Evolutionary conservation across 768 basidiomycete genomes (phyloP), one percentile per base, ranked within the genome.

Genomic region (Leucosporidium yakuticum): DNA sequence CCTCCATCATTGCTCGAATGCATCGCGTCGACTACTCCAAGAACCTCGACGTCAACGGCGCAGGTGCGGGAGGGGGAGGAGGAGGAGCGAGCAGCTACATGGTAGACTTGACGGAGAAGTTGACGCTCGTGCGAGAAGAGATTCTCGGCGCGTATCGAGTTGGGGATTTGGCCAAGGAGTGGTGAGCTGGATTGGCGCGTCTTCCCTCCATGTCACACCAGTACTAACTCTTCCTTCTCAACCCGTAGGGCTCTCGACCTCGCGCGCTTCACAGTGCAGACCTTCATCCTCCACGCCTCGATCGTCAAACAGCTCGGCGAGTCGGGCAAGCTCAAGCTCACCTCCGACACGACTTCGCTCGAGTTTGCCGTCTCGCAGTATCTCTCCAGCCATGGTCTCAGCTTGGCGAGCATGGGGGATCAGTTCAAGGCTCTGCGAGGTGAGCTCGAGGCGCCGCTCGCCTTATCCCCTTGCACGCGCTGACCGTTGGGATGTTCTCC

Each of bases 331-430:
- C 84, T 99, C 31, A 93, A 95, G 79, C 82, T 98, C 70, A 91
- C 92, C 65, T 89, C 87, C 57, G 95, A 99, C 78, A 95, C 97
- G 92, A 89, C 94, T 0, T 90, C 92, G 77, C 83, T 98, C 68
- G 96, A 99, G 80, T 96, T 98, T 77, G 87, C 90, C 0, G 78
- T 99, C 63, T 88, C 86, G 74, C 85, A 89, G 5, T 90, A 97
- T 77, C 81, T 82, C 39, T 74, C 77, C 2, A 75, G 77, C 27
- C 74, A 79, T 21, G 76, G 77, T 12, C 62, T 77, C n/a, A 85
- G 84, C 73, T 81, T 95, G 51, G 88, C 89, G 69, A 83, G 80
- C 21, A 83, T 93, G 14, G 93, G 91, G 0, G 89, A 89, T 25
- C 93, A 96, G 70, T 98, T 98, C 79, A 84, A 85, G 39, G 85